Conservation (phyloP, 192 early-diverging fungal genomes). For the Coemansia sp. region DNA sequence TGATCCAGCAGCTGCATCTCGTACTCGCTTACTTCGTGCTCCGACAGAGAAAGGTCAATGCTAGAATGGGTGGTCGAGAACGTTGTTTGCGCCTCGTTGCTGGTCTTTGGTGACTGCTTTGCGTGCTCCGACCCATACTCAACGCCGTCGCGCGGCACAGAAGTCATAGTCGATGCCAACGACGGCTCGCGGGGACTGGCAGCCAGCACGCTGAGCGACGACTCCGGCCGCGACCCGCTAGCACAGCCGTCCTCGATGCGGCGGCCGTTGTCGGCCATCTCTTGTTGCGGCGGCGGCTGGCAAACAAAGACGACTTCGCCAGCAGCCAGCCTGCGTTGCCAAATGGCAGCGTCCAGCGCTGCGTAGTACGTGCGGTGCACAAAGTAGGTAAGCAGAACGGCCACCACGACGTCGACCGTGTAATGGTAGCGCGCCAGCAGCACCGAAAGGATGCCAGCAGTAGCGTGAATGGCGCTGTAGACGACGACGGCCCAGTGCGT, state of each 20-base stretch:
- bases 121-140: too few relatives aligned
- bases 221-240: too few relatives aligned
- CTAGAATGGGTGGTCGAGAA: background rate
- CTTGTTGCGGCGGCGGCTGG: background rate
- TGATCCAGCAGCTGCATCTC: conserved; percentile 1
- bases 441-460: conserved; percentile 54
- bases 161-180: too few relatives aligned
- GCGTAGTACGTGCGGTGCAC: conserved; percentile 58
- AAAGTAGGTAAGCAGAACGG: conserved; percentile 56
- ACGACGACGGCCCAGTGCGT: conserved; percentile 43
- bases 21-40: background rate
- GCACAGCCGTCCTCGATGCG: background rate
- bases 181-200: too few relatives aligned
- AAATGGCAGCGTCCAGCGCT: conserved; percentile 40
- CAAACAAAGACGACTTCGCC: background rate
- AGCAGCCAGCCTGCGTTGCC: background rate
- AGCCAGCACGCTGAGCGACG: too few relatives aligned
- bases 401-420: conserved; percentile 59
- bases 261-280: background rate
- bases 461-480: conserved; percentile 39
- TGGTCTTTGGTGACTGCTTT: too few relatives aligned
- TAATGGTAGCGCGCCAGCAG: conserved; percentile 58
- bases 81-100: background rate
- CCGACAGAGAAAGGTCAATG: background rate
- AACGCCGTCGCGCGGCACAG: too few relatives aligned